Conservation (phyloP, 768 basidiomycete genomes). For the Russula earlei region DNA sequence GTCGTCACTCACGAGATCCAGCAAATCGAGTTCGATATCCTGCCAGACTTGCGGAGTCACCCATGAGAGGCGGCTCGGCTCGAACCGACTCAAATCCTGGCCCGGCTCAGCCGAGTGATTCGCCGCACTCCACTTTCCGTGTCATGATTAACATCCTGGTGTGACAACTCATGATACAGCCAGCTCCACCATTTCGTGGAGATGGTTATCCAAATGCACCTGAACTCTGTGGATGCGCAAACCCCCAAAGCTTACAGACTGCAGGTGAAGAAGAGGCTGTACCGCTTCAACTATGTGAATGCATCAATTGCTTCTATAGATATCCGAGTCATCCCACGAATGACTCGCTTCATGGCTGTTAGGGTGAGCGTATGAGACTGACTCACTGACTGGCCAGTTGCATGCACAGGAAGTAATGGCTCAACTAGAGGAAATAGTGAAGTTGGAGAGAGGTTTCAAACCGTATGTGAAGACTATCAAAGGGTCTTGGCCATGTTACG, state of each 20-base stretch:
- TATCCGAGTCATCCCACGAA: background rate
- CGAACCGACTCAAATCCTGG: too few species aligned
- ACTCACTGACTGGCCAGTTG: background rate
- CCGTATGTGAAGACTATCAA: slow-evolving; percentile 74
- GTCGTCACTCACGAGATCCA: slow-evolving; percentile 41
- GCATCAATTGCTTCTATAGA: background rate
- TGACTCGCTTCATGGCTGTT: background rate
- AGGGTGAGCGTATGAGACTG: too few species aligned
- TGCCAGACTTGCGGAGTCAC: too few species aligned
- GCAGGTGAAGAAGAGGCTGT: slow-evolving; percentile 91
- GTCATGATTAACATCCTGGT: background rate
- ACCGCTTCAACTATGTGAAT: slow-evolving; percentile 89
- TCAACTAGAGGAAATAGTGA: slow-evolving; percentile 80
- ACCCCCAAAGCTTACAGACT: slow-evolving; percentile 63
- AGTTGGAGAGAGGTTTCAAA: slow-evolving; percentile 91
- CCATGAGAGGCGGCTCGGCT: too few species aligned
- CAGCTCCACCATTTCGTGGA: slow-evolving; percentile 90
- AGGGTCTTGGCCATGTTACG: slow-evolving; percentile 57
- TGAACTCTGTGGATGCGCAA: slow-evolving; percentile 52
- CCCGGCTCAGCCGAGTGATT: too few species aligned
- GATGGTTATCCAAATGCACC: slow-evolving; percentile 71
- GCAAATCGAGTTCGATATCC: slow-evolving; percentile 27
- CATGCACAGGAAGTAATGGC: slow-evolving; percentile 66
- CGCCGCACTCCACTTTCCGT: background rate
- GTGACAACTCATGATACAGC: slow-evolving; percentile 24